phyloP scores from a whole-genome alignment of 441 rosid genomes.

The Flueggea neowawraea region DNA sequence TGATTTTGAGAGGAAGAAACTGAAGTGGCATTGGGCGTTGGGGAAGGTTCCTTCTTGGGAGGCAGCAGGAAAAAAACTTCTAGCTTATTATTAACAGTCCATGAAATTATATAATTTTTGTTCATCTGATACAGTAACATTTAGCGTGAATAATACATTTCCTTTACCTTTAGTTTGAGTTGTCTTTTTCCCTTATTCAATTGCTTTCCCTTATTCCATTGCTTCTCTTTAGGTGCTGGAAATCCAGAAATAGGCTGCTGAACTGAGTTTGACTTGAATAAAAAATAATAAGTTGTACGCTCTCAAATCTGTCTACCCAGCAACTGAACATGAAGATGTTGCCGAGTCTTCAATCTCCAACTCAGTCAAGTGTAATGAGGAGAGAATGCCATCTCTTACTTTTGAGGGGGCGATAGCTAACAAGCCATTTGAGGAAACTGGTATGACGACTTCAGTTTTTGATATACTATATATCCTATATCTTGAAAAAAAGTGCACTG shows the following conservation, averaged over 20 bases:
- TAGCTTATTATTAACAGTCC: too few relatives aligned
- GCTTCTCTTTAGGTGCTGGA: slow-evolving; percentile 43
- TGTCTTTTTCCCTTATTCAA: background rate
- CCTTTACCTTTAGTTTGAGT: too few relatives aligned
- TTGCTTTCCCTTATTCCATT: slow-evolving; percentile 5
- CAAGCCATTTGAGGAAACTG: slow-evolving; percentile 24
- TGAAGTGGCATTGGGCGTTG: too few relatives aligned
- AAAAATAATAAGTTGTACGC: slow-evolving; percentile 85
- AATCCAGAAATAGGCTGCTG: slow-evolving; percentile 72
- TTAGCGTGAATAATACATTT: too few relatives aligned
- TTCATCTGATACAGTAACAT: too few relatives aligned
- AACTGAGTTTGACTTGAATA: slow-evolving; percentile 83
- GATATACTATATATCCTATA: too few relatives aligned
- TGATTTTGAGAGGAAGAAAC: too few relatives aligned
- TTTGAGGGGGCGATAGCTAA: slow-evolving; percentile 28
- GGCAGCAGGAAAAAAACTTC: too few relatives aligned
- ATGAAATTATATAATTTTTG: too few relatives aligned
- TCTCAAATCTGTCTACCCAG: slow-evolving; percentile 71
- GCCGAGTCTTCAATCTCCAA: slow-evolving; percentile 29
- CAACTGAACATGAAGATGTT: slow-evolving; percentile 31
- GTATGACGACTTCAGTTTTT: slow-evolving; percentile 25
- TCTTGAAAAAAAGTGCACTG: too few relatives aligned
- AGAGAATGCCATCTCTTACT: slow-evolving; percentile 19
- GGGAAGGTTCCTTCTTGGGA: too few relatives aligned
- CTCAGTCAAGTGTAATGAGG: slow-evolving; percentile 16